These are phyloP conservation scores for Byssothecium circinans DNA, from an alignment of 2,329 filamentous ascomycete genomes.

Conservation along the genomic window DNA sequence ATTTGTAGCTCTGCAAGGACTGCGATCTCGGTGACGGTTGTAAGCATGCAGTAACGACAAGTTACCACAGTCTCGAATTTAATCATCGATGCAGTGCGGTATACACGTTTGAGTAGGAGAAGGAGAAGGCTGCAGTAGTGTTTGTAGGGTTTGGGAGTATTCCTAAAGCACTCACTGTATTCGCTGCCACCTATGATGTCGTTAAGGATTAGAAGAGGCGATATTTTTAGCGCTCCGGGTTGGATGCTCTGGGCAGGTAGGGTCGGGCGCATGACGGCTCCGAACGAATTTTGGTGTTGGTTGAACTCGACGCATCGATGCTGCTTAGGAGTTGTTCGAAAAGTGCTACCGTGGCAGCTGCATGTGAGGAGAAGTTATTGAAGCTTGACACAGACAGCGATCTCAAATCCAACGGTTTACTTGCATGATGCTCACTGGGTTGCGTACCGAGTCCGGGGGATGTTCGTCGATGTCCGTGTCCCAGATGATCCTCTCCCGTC, in stretches of 20 bases:
- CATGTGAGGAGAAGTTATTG: conserved; percentile 55
- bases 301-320: neutral
- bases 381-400: conserved; percentile 50
- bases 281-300: conserved; percentile 4
- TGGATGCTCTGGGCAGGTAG: conserved; percentile 33
- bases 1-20: conserved; percentile 51
- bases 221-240: conserved; percentile 43
- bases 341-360: conserved; percentile 54
- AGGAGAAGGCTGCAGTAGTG: conserved; percentile 27
- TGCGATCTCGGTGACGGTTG: conserved; percentile 58
- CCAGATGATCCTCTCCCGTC: conserved; percentile 9
- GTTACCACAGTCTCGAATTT: conserved; percentile 58
- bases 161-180: conserved; percentile 30
- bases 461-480: conserved; percentile 8
- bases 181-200: conserved; percentile 45
- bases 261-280: conserved; percentile 3
- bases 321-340: conserved; percentile 45
- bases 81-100: conserved; percentile 28
- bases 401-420: conserved; percentile 59
- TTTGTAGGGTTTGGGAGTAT: conserved; percentile 30
- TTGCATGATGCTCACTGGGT: conserved; percentile 53
- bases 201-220: conserved; percentile 37
- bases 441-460: conserved; percentile 15
- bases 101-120: too few species aligned
- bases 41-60: conserved; percentile 60